A percentile compares a stretch with the other conserved stretches of the same genome.
Evolutionary conservation across 768 basidiomycete species (phyloP).

Genomic region (Favolaschia claudopus): DNA sequence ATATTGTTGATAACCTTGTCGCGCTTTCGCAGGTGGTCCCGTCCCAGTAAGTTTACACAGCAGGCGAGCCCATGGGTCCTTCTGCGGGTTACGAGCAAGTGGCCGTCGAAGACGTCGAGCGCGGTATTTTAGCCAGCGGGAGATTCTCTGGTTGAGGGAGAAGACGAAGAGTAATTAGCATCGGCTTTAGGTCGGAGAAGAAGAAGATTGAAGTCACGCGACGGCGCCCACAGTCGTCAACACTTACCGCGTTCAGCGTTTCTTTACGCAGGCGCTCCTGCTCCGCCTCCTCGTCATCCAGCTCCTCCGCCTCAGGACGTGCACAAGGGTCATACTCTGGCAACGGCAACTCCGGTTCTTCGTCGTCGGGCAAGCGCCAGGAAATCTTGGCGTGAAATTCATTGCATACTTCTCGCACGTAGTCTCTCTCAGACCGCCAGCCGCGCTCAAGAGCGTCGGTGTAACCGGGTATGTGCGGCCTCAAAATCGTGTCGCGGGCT

Average conservation of each 20-base stretch:
- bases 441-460: not conserved
- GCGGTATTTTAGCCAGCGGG: not conserved
- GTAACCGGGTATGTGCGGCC: not conserved
- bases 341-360: conserved; percentile 5
- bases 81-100: not conserved
- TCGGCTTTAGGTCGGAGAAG: too few species aligned
- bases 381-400: not conserved
- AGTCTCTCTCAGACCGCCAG: conserved; percentile 5
- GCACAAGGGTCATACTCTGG: not conserved
- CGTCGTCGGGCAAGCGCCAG: conserved; percentile 4
- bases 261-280: not conserved
- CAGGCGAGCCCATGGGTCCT: not conserved
- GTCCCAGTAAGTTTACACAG: not conserved
- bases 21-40: too few species aligned
- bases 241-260: not conserved
- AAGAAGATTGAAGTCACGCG: too few species aligned
- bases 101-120: not conserved
- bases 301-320: not conserved
- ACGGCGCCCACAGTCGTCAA: too few species aligned
- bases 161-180: not conserved
- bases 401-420: not conserved
- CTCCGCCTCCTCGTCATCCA: not conserved
- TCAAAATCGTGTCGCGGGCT: not conserved
- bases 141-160: not conserved
- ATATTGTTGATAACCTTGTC: too few species aligned